These are phyloP conservation scores for Paecilomyces sp. DNA, from an alignment of 2,329 filamentous ascomycete species.

Conservation along the genomic window DNA sequence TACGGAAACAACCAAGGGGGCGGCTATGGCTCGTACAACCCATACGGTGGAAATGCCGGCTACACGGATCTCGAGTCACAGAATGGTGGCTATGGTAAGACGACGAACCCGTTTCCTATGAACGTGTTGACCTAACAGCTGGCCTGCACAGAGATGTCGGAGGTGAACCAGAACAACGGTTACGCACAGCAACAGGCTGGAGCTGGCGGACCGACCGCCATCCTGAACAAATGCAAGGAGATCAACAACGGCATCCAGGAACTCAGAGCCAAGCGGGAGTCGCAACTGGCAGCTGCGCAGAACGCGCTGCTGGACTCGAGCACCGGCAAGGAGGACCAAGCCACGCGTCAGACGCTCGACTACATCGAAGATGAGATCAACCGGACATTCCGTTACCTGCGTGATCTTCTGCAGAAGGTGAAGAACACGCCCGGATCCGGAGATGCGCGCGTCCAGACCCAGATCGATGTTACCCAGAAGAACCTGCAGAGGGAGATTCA, in stretches of 20 bases:
- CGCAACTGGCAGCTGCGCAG: slow-evolving; percentile 49
- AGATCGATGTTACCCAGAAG: slow-evolving; percentile 74
- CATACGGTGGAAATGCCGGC: slow-evolving; percentile 34
- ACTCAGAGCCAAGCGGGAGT: slow-evolving; percentile 55
- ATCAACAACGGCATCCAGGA: slow-evolving; percentile 71
- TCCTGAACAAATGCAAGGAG: slow-evolving; percentile 77
- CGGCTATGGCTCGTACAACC: slow-evolving; percentile 51
- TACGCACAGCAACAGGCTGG: slow-evolving; percentile 21
- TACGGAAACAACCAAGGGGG: slow-evolving; percentile 20
- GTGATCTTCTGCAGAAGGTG: slow-evolving; percentile 69
- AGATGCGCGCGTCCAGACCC: slow-evolving; percentile 64
- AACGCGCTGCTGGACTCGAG: slow-evolving; percentile 71
- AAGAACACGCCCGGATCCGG: slow-evolving; percentile 74
- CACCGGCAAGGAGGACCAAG: slow-evolving; percentile 58
- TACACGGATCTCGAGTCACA: slow-evolving; percentile 26
- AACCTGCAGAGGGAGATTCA: slow-evolving; percentile 75
- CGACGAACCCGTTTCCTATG: background rate
- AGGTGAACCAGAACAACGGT: slow-evolving; percentile 34
- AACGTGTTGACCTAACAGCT: background rate
- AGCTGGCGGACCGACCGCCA: slow-evolving; percentile 59
- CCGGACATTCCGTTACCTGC: slow-evolving; percentile 71
- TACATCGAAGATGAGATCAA: slow-evolving; percentile 71
- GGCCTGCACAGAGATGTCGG: slow-evolving; percentile 19
- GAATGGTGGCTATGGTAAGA: slow-evolving; percentile 30
- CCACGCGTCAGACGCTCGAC: slow-evolving; percentile 64